These are phyloP conservation scores for Peniophora sp. DNA, from an alignment of 1,284 basidiomycete species.

Conservation along the genomic window DNA sequence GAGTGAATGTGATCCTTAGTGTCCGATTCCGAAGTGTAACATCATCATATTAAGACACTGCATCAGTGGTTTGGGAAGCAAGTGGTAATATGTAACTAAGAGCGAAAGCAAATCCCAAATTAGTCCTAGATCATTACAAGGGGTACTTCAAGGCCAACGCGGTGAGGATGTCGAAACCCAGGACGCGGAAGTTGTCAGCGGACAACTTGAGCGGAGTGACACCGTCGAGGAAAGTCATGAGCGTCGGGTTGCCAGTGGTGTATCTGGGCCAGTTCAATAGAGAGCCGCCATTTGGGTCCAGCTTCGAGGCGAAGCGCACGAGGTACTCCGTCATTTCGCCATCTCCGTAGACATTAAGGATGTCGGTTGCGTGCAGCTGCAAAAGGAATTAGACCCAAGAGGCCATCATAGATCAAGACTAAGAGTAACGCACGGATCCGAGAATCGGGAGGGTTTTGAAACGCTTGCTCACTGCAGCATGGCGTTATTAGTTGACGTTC, in stretches of 20 bases:
- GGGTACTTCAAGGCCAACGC: background rate
- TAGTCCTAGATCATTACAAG: too few species aligned
- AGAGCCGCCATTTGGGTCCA: constrained; percentile 11
- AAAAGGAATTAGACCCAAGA: background rate
- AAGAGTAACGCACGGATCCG: constrained; percentile 9
- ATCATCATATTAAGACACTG: too few species aligned
- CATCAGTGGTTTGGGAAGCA: too few species aligned
- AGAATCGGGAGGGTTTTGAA: constrained; percentile 7
- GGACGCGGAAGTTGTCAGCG: background rate
- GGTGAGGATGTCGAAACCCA: background rate
- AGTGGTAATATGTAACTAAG: too few species aligned
- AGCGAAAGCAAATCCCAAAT: too few species aligned
- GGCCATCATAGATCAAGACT: background rate
- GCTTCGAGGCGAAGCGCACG: constrained; percentile 9
- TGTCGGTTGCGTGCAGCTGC: constrained; percentile 8
- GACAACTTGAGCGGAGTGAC: background rate
- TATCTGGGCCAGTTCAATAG: constrained; percentile 14
- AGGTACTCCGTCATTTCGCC: constrained; percentile 7
- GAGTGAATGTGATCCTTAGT: too few species aligned
- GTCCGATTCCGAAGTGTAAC: too few species aligned
- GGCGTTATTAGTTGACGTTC: background rate
- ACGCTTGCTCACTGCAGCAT: constrained; percentile 10
- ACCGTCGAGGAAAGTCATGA: constrained; percentile 7
- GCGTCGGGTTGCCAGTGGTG: background rate
- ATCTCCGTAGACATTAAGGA: constrained; percentile 5